A percentile compares a stretch with the other conserved stretches of the same genome.
phyloP scores from a whole-genome alignment of 1,284 basidiomycete species.

The Leccinum insolens region DNA sequence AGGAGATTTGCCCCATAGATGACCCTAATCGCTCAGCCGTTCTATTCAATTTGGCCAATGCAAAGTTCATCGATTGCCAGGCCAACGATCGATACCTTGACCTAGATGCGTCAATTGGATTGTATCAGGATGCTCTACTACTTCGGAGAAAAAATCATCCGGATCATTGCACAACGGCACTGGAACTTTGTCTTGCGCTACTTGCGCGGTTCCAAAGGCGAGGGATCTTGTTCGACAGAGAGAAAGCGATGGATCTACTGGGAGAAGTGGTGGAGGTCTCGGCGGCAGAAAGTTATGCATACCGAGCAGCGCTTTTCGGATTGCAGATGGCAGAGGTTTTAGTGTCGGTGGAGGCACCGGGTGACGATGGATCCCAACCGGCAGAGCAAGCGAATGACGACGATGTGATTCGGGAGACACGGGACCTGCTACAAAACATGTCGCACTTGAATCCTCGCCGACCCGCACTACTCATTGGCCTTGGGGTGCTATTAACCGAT shows the following conservation, averaged over 20 bases:
- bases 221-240: background rate
- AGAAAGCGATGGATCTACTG: background rate
- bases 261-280: background rate
- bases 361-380: background rate
- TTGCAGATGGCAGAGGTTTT: background rate
- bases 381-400: background rate
- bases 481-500: background rate
- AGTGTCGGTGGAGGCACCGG: background rate
- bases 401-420: fast-evolving
- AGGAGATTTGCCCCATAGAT: too few species aligned
- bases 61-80: too few species aligned
- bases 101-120: too few species aligned
- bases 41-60: too few species aligned
- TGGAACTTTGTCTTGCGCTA: too few species aligned
- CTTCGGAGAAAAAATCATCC: too few species aligned
- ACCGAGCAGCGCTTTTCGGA: background rate
- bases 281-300: background rate
- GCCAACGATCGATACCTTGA: too few species aligned
- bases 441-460: background rate
- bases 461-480: fast-evolving
- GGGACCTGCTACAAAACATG: background rate
- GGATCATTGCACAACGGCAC: too few species aligned
- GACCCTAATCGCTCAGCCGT: too few species aligned
- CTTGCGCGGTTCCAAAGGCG: too few species aligned
- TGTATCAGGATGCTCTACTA: too few species aligned